These are phyloP conservation scores for Teunomyces tritomae DNA, from an alignment of 805 yeast genomes.

Conservation along the genomic window DNA sequence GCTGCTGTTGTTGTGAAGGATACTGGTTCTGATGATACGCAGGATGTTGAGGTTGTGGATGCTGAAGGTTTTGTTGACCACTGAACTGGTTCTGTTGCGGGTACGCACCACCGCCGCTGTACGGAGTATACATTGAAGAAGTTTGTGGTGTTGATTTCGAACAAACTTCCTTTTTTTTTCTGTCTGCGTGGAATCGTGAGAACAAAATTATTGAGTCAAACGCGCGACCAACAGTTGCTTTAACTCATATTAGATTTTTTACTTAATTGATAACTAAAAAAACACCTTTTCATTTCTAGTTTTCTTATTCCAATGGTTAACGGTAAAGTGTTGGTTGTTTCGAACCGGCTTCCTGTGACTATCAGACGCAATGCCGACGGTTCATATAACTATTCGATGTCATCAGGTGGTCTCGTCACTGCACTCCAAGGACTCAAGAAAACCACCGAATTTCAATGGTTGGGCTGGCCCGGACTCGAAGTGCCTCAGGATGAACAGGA, in stretches of 20 bases:
- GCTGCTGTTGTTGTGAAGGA: slow-evolving; percentile 29
- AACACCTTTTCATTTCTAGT: background rate
- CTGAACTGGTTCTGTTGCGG: slow-evolving; percentile 5
- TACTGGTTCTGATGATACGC: slow-evolving; percentile 14
- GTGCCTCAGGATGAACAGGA: slow-evolving; percentile 74
- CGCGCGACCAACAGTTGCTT: no score
- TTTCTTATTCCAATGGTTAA: slow-evolving; percentile 8
- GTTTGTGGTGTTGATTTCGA: background rate
- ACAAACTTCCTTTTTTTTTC: background rate
- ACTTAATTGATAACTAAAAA: no score
- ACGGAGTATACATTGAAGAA: slow-evolving; percentile 37
- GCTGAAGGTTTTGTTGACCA: slow-evolving; percentile 22
- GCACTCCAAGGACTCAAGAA: slow-evolving; percentile 91
- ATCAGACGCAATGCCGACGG: slow-evolving; percentile 64
- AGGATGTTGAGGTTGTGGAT: slow-evolving; percentile 31
- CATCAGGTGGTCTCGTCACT: slow-evolving; percentile 96
- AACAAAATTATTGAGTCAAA: background rate
- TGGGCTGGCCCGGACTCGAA: slow-evolving; percentile 94
- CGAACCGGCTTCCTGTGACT: slow-evolving; percentile 94
- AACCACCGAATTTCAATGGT: slow-evolving; percentile 86
- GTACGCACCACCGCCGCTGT: slow-evolving; percentile 25
- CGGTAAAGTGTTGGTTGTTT: slow-evolving; percentile 88
- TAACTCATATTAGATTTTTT: no score
- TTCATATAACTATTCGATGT: slow-evolving; percentile 79
- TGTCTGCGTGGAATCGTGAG: background rate